phyloP scores from a whole-genome alignment of 2,329 filamentous ascomycete genomes.

The Fusarium armeniacum region DNA sequence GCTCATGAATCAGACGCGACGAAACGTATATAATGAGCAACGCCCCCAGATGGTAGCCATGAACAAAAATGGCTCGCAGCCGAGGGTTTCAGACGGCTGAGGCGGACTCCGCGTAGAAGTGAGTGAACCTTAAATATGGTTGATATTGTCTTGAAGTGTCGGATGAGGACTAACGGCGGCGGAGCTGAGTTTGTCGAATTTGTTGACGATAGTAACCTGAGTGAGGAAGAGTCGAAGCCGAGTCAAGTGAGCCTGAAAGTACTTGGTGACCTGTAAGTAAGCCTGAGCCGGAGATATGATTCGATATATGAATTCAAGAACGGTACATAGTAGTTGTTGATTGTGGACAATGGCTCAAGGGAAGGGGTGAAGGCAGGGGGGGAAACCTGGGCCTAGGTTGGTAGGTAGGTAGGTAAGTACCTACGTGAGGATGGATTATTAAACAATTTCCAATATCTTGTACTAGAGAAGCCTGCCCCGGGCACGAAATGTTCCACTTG shows the following conservation, averaged over 20 bases:
- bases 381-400: neutral
- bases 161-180: slow-evolving; percentile 7
- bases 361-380: neutral
- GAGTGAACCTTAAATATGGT: slow-evolving; percentile 17
- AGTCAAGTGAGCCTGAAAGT: neutral
- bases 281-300: slow-evolving; percentile 2
- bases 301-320: neutral
- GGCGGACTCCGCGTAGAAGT: slow-evolving; percentile 20
- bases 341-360: neutral
- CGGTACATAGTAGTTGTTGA: neutral
- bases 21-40: slow-evolving; percentile 7
- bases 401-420: neutral
- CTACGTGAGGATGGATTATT: slow-evolving; percentile 14
- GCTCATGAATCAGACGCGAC: neutral
- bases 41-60: slow-evolving; percentile 9
- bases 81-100: slow-evolving; percentile 16
- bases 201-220: slow-evolving; percentile 5
- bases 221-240: slow-evolving; percentile 12
- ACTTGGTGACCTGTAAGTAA: neutral
- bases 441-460: slow-evolving; percentile 16
- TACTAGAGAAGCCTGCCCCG: slow-evolving; percentile 7
- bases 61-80: slow-evolving; percentile 16
- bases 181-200: slow-evolving; percentile 17
- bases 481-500: slow-evolving; percentile 9
- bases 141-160: slow-evolving; percentile 11